Evolutionary conservation across 176 grass and related monocot species (phyloP), one percentile per base, ranked within the genome.

Genomic region (Oryza officinalis): DNA sequence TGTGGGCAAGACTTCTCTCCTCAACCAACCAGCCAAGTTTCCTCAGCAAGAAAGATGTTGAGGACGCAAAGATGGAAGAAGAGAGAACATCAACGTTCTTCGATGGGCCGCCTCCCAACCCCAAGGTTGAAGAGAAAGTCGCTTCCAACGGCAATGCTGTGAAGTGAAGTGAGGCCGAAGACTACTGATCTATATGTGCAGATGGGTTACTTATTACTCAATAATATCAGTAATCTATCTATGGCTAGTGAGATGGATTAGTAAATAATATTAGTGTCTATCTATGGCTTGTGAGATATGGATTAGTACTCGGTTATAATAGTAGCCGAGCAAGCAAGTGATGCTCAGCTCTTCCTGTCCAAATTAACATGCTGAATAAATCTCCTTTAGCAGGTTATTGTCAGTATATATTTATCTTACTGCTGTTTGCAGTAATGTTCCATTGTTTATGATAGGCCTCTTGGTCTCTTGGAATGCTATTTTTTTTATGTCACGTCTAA

Each of bases 1-100:
- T 98, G 91, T 98, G 96, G 96, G 96, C 96, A n/a, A 88, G 96
- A 44, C 91, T 98, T 57, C 91, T 98, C 22, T 98, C 86, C 9
- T 98, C 96, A 45, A 95, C 96, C 26, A 98, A 98, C 83, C 96
- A 98, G 80, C 96, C 96, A 40, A 98, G 96, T 60, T 98, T 98
- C 69, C 91, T 98, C 40, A 92, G 86, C 85, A 89, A 93, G 66
- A 90, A 91, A 65, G 82, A 92, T 54, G 71, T 94, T 0, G 96
- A 93, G 30, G 89, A 92, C n/a, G 85, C 87, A 23, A 89, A 78
- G 70, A 77, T 69, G 49, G 91, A 95, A 67, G 65, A 95, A 0
- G 89, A 90, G 65, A 49, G 77, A 76, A 7, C 47, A 8, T 26
- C 89, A 6, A 75, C 75, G 2, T 63, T 81, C 3, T 74, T 88